Conservation (phyloP, 2,329 filamentous ascomycete species). For the Aspergillus pseudoviridinutans region DNA sequence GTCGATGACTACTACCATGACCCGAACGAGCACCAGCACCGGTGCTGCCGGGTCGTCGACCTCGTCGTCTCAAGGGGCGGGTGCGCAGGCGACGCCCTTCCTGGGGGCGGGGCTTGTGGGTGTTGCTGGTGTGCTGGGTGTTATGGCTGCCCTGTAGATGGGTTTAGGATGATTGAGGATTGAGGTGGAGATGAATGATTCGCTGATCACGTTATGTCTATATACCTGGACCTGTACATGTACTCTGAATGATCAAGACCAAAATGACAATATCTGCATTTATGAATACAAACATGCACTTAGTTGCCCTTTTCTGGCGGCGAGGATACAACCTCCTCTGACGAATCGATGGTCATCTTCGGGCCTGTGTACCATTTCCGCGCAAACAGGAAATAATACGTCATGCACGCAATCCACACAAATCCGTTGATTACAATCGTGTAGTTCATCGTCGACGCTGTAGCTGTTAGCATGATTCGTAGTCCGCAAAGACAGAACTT, state of each 20-base stretch:
- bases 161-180: background rate
- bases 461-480: background rate
- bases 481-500: constrained; percentile 13
- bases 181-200: background rate
- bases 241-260: background rate
- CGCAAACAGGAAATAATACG: constrained; percentile 56
- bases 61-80: constrained; percentile 12
- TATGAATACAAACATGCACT: too few relatives aligned
- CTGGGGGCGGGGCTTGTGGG: constrained; percentile 15
- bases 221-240: constrained; percentile 3
- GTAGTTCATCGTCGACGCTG: constrained; percentile 57
- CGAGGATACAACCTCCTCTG: background rate
- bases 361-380: constrained; percentile 60
- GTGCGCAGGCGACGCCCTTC: constrained; percentile 19
- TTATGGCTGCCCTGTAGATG: constrained; percentile 29
- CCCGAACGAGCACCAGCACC: background rate
- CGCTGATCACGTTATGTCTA: background rate
- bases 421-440: constrained; percentile 58
- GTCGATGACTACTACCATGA: background rate
- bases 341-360: constrained; percentile 49
- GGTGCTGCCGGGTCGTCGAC: constrained; percentile 3
- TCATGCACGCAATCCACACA: constrained; percentile 54
- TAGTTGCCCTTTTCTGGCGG: background rate
- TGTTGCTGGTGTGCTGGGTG: constrained; percentile 25
- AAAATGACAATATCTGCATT: too few relatives aligned